Percentiles rank a stretch among this genome's conserved stretches.
Conservation (phyloP, 257 asterid genomes). For the Leptodermis oblonga region DNA sequence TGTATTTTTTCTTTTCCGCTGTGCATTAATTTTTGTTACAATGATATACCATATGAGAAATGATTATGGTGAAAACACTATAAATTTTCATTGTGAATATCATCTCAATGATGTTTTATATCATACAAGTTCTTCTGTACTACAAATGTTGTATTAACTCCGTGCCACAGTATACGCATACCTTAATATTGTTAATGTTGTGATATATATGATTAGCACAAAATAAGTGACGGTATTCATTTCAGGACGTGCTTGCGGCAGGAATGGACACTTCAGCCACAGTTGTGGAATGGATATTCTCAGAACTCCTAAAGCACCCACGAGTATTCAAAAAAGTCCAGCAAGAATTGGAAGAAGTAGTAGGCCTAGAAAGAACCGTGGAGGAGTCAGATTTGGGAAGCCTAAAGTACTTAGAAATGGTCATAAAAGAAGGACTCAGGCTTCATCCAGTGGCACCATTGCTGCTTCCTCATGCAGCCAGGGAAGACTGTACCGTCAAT, state of each 20-base stretch:
- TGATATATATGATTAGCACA: too few relatives aligned
- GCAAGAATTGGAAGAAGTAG: conserved; percentile 37
- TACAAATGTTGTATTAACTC: too few relatives aligned
- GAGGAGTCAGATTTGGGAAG: conserved; percentile 36
- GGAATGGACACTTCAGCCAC: conserved; percentile 33
- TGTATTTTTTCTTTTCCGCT: too few relatives aligned
- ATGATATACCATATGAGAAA: too few relatives aligned
- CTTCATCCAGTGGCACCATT: conserved; percentile 22
- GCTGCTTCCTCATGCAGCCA: conserved; percentile 3
- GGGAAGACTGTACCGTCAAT: conserved; percentile 4
- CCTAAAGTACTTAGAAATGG: conserved; percentile 33
- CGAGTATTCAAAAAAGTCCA: conserved; percentile 33
- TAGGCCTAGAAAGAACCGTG: conserved; percentile 45
- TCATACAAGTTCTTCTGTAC: too few relatives aligned
- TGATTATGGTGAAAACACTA: too few relatives aligned
- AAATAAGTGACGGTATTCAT: neutral
- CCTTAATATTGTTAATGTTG: too few relatives aligned
- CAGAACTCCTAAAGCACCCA: conserved; percentile 44
- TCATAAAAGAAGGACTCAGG: conserved; percentile 35
- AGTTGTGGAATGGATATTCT: conserved; percentile 41
- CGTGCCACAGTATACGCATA: too few relatives aligned
- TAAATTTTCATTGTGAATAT: too few relatives aligned
- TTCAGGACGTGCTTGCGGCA: conserved; percentile 23
- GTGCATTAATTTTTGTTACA: too few relatives aligned
- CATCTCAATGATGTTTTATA: too few relatives aligned